phyloP scores from a whole-genome alignment of 2,329 filamentous ascomycete species.

The Alternaria triticimaculans region DNA sequence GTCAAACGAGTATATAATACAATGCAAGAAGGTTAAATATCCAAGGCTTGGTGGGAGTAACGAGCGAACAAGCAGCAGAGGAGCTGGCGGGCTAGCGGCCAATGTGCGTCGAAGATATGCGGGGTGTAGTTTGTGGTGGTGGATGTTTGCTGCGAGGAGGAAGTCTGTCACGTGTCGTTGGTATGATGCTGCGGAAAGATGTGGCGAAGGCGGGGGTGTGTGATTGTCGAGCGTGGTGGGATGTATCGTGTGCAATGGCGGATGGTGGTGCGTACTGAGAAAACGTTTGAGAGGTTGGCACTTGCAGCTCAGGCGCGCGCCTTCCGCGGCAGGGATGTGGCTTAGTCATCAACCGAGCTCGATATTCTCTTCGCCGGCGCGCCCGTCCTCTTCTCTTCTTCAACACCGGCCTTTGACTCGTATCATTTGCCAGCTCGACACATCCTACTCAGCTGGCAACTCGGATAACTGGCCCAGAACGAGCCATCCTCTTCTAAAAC shows the following conservation, averaged over 20 bases:
- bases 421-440: slow-evolving; percentile 71
- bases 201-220: slow-evolving; percentile 6
- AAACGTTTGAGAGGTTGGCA: slow-evolving; percentile 40
- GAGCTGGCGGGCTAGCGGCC: slow-evolving; percentile 35
- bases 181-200: slow-evolving; percentile 7
- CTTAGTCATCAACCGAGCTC: slow-evolving; percentile 21
- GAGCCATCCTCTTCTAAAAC: slow-evolving; percentile 76
- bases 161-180: slow-evolving; percentile 4
- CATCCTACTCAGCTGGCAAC: slow-evolving; percentile 68
- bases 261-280: slow-evolving; percentile 29
- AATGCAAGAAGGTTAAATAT: slow-evolving; percentile 20
- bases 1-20: slow-evolving; percentile 14
- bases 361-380: slow-evolving; percentile 24
- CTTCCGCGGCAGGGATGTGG: slow-evolving; percentile 21
- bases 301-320: slow-evolving; percentile 29
- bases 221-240: slow-evolving; percentile 19
- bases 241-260: slow-evolving; percentile 25
- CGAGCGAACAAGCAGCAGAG: slow-evolving; percentile 44
- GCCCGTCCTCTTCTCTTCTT: slow-evolving; percentile 25
- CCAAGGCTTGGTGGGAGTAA: slow-evolving; percentile 42
- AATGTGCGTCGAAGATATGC: slow-evolving; percentile 12
- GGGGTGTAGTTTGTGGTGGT: slow-evolving; percentile 10
- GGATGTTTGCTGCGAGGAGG: slow-evolving; percentile 11
- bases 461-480: slow-evolving; percentile 75
- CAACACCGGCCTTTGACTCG: slow-evolving; percentile 72